Evolutionary conservation across 805 yeast genomes (phyloP).

Genomic region (Yamadazyma phyllophila): DNA sequence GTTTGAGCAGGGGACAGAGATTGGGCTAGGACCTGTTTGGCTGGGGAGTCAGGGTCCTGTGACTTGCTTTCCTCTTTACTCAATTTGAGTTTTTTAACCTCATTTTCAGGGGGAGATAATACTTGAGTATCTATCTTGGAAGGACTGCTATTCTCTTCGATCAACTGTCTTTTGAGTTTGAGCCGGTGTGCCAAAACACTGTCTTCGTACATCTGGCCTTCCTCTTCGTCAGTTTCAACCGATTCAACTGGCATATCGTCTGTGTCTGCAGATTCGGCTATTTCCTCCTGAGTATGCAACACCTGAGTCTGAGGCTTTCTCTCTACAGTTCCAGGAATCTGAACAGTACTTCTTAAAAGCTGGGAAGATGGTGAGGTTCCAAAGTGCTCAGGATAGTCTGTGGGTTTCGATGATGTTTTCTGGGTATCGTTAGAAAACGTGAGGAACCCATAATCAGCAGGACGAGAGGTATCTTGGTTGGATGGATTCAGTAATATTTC

Average conservation of each 20-base stretch:
- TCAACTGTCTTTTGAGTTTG: constrained; percentile 6
- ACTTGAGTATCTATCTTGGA: constrained; percentile 2
- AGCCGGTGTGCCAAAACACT: constrained; percentile 24
- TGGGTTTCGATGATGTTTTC: too few relatives aligned
- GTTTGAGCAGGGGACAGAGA: neutral
- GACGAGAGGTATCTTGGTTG: neutral
- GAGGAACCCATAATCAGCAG: neutral
- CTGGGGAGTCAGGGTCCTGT: too few relatives aligned
- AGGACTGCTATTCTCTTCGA: constrained; percentile 4
- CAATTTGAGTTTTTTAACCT: neutral
- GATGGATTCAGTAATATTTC: neutral
- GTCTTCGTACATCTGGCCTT: constrained; percentile 19
- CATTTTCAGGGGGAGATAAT: constrained; percentile 1
- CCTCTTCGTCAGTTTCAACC: constrained; percentile 15
- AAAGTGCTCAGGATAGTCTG: too few relatives aligned
- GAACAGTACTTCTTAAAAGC: constrained; percentile 10
- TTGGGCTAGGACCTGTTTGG: neutral
- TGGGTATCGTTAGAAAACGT: constrained; percentile 4
- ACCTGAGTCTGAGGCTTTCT: constrained; percentile 33
- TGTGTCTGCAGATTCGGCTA: neutral
- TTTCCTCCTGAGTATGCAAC: constrained; percentile 23
- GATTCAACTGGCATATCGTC: constrained; percentile 8
- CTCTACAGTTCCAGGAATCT: constrained; percentile 23
- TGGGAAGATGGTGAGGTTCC: neutral
- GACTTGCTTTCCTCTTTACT: neutral